These are phyloP conservation scores for Aureobasidium sp. DNA, from an alignment of 2,329 filamentous ascomycete genomes.

Conservation along the genomic window DNA sequence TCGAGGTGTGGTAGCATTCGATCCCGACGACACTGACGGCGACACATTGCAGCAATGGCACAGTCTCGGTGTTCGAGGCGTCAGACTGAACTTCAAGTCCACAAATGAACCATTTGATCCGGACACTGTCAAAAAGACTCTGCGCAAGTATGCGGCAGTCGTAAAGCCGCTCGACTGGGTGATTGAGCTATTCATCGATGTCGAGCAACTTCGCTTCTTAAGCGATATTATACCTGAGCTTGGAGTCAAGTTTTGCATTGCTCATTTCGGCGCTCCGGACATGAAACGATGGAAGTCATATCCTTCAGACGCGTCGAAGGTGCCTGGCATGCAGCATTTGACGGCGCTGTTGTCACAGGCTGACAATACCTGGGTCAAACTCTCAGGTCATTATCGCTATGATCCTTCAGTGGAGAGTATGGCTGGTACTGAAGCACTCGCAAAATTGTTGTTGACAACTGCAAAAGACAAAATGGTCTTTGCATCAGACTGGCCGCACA, in stretches of 20 bases:
- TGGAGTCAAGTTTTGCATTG: constrained; percentile 45
- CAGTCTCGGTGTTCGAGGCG: constrained; percentile 22
- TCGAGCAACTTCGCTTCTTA: constrained; percentile 42
- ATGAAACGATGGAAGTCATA: constrained; percentile 23
- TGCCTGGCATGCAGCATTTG: constrained; percentile 39
- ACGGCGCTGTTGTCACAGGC: constrained; percentile 34
- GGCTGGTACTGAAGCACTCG: constrained; percentile 39
- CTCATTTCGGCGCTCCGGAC: constrained; percentile 43
- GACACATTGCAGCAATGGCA: constrained; percentile 21
- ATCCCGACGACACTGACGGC: constrained; percentile 17
- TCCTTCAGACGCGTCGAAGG: constrained; percentile 10
- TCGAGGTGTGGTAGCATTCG: constrained; percentile 24
- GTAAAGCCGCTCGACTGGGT: constrained; percentile 47
- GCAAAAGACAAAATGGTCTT: constrained; percentile 44
- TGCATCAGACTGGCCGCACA: constrained; percentile 58
- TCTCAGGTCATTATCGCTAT: constrained; percentile 51
- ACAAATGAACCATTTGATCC: constrained; percentile 30
- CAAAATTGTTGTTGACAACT: constrained; percentile 39
- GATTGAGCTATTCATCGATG: constrained; percentile 49
- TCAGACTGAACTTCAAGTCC: constrained; percentile 25
- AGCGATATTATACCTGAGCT: constrained; percentile 41
- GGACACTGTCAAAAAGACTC: constrained; percentile 32
- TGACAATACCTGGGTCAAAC: constrained; percentile 47
- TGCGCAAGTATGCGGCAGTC: constrained; percentile 42
- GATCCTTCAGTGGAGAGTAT: constrained; percentile 35